Base-by-base conservation (phyloP, 169 alveolate species). In the Eimeria acervulina region DNA sequence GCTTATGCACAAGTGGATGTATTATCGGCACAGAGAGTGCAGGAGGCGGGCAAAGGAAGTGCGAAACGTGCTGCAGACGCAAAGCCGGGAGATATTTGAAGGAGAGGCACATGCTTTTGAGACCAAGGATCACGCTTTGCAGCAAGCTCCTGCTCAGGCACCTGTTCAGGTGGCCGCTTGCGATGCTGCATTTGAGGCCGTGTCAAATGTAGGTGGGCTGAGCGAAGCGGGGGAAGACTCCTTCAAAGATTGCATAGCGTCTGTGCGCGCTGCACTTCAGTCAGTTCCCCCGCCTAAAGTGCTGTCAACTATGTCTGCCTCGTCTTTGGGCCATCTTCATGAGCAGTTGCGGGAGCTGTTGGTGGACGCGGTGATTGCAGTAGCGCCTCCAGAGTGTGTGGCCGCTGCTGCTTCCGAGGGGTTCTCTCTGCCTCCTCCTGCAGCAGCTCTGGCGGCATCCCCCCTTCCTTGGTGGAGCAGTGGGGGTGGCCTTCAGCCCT, bases 381-480 rank as follows among this genome's bases (percentile, higher is more conserved):
- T 52, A 1, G 92, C 78, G 33, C 92, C 92, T 42, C 92, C 92
- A 17, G 78, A 47, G 42, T 28, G 76, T 23, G 92, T 84, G 0
- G 92, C 92, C 40, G 92, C 92, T 52, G 92, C 92, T 52, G 92
- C 92, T 52, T 31, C 92, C 1, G 78, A 33, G 6, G 96, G 96
- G 28, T 93, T 66, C 76, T 15, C 74, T 15, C 87, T 93, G 47
- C 96, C 96, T 0, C 96, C 93, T 10, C 40, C 89, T 74, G 47
- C 92, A 23, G 96, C 96, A 15, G 85, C 93, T 7, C 87, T 59
- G 15, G 96, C 96, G 1, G 91, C 93, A 33, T 93, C 96, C 23
- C 96, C 96, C 47, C 21, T 93, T 5, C 96, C 96, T 44, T 93
- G 96, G 96, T 93, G 96, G 96, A 31, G 72, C 51, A 51, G 93